Base-by-base conservation (phyloP, 768 basidiomycete species). In the Chalciporus piperatus region DNA sequence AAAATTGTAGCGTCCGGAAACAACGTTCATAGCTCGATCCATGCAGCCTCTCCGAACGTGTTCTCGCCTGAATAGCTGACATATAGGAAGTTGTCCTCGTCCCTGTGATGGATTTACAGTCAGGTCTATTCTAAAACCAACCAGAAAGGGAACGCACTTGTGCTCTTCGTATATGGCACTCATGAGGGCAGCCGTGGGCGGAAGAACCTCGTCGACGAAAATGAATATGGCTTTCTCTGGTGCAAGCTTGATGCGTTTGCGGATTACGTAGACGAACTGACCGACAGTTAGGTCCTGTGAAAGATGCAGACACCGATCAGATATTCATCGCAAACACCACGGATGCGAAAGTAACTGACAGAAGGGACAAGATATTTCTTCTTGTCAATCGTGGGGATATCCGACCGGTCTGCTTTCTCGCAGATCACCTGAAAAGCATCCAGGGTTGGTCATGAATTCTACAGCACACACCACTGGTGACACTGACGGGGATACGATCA, bases 211-310 rank as follows among this genome's bases (percentile, higher is more conserved):
- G 62, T 99, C 94, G 46, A 99, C 97, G 64, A 98, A 99, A 73
- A 99, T 98, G 77, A 98, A 99, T 75, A 99, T 99, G 33, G 97
- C 97, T 76, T 98, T 98, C 83, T 99, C 97, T 28, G 97, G 95
- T 20, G 94, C 91, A 51, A 99, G 83, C 84, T 99, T 98, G 87
- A 98, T 99, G 55, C 97, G 89, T 80, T 99, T 99, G 66, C 97
- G 87, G 68, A 99, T 99, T 30, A 99, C 97, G 71, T 99, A 99
- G 51, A 99, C 97, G 69, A 99, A 99, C 69, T 99, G 96, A 11
- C 95, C 95, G 9, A 98, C 95, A 38, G 94, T 98, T 50, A 97
- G 75, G 73, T 98, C 94, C 93, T 98, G 59, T 27, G 33, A 22
- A 33, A 48, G 27, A 32, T 38, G 45, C 22, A 48, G 30, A 52